phyloP scores from a whole-genome alignment of 768 basidiomycete genomes.

The Auricularia cornea region DNA sequence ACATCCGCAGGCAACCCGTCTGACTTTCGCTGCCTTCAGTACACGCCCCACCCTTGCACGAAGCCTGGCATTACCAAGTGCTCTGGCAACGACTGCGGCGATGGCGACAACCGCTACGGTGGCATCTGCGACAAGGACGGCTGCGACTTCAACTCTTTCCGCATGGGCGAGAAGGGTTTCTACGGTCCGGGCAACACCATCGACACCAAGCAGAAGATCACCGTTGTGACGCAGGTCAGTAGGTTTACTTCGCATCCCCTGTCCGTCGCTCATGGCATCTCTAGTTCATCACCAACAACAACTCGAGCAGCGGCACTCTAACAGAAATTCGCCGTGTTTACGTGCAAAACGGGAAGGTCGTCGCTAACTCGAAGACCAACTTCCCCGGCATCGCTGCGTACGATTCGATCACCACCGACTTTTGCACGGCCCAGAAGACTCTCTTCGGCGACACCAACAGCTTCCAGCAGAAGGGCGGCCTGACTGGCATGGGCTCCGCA shows the following conservation, averaged over 20 bases:
- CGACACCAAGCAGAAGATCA: slow-evolving; percentile 14
- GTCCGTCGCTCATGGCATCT: slow-evolving; percentile 33
- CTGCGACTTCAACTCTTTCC: slow-evolving; percentile 57
- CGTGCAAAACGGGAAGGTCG: slow-evolving; percentile 41
- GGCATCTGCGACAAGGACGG: slow-evolving; percentile 44
- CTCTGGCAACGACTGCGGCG: slow-evolving; percentile 33
- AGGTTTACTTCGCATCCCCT: too few species aligned
- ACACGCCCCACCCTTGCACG: slow-evolving; percentile 45
- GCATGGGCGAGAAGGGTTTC: slow-evolving; percentile 34
- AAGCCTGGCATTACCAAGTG: slow-evolving; percentile 34
- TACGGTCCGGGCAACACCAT: slow-evolving; percentile 15
- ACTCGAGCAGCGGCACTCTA: slow-evolving; percentile 39
- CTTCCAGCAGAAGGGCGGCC: slow-evolving; percentile 35
- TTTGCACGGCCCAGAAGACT: slow-evolving; percentile 39
- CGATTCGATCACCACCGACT: slow-evolving; percentile 42
- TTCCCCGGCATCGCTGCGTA: slow-evolving; percentile 33
- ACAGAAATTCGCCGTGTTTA: slow-evolving; percentile 47
- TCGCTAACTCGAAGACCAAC: slow-evolving; percentile 41
- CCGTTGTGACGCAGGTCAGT: slow-evolving; percentile 6
- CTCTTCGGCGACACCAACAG: slow-evolving; percentile 37
- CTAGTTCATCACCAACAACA: slow-evolving; percentile 43
- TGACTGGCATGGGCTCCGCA: slow-evolving; percentile 27
- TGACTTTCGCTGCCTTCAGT: not conserved
- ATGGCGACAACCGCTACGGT: slow-evolving; percentile 29
- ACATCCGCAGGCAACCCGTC: too few species aligned